Evolutionary conservation across 129 eudicot species (phyloP).

Genomic region (Lonicera japonica): DNA sequence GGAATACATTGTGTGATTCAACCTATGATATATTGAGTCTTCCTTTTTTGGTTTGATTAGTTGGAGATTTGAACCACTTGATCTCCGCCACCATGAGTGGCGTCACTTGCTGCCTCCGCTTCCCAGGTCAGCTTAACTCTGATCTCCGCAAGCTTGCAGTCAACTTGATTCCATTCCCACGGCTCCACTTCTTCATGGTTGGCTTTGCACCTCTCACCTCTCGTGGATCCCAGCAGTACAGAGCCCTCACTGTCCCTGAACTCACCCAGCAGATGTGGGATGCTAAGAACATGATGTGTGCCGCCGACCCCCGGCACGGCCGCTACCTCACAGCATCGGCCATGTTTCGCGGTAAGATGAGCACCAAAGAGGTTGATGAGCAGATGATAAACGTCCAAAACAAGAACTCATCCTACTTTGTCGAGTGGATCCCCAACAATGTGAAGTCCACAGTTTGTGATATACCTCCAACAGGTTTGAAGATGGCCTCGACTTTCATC

Average conservation of each 20-base stretch:
- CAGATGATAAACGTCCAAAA: constrained; percentile 82
- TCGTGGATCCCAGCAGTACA: constrained; percentile 80
- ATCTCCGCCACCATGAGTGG: constrained; percentile 94
- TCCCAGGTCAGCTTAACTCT: constrained; percentile 75
- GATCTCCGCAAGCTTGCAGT: constrained; percentile 78
- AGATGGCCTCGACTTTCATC: constrained; percentile 62
- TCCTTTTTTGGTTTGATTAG: constrained; percentile 22
- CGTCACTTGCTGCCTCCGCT: constrained; percentile 84
- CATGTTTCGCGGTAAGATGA: constrained; percentile 75
- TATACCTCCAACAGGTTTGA: constrained; percentile 64
- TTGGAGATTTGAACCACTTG: constrained; percentile 79
- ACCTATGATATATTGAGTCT: neutral
- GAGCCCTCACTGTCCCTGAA: constrained; percentile 67
- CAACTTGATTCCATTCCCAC: constrained; percentile 73
- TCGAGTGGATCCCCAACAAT: constrained; percentile 76
- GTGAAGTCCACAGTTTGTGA: constrained; percentile 80
- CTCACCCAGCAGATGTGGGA: constrained; percentile 86
- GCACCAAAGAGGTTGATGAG: constrained; percentile 66
- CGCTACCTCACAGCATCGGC: constrained; percentile 71
- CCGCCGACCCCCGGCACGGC: constrained; percentile 74
- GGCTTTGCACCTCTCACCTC: constrained; percentile 72
- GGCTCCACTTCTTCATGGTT: constrained; percentile 73
- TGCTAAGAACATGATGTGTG: constrained; percentile 69
- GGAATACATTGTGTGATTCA: no score
- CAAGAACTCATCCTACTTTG: constrained; percentile 79